Base-by-base conservation (phyloP, 306 rosid genomes). In the Astragalus membranaceus region DNA sequence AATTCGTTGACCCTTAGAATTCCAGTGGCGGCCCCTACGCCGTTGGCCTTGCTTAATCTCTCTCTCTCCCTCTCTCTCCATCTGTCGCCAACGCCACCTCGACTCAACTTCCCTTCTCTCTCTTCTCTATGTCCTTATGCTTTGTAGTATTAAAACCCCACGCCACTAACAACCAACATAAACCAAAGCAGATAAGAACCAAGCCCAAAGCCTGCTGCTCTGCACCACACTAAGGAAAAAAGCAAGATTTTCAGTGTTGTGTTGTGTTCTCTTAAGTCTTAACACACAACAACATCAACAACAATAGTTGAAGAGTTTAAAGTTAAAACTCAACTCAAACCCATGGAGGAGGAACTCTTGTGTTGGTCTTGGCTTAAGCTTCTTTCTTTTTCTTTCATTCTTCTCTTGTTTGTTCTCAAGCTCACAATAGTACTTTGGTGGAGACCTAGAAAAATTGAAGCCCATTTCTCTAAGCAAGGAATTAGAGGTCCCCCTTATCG, bases 21-120 rank as follows among this genome's bases (percentile, higher is more conserved):
- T 83, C 76, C 83, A 84, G 85, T 85, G 88, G 96, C 96, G 99
- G 89, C 87, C 96, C 96, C 97, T 85, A 89, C 96, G 95, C 83
- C 95, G 96, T 82, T 89, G 97, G 95, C 81, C 87, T 82, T 83
- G 95, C 76, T 74, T 76, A 30, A 6, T 49, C 29, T 23, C 60
- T 55, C 55, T 51, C 52, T 64, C 48, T 63, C 58, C 59, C 47
- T 69, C 75, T 56, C 30, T 54, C 39, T 49, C 54, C 56, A 49
- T 83, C 75, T 62, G 52, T 36, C 52, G n/a, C 64, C 32, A 65
- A 55, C 43, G 67, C 59, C 73, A 74, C 58, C 57, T 63, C 47
- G 37, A 59, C 39, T 12, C 54, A 9, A 46, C 56, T 67, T 14
- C 13, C 37, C 32, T 12, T 67, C 62, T 74, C 53, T 72, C 32